Conservation (phyloP, 805 yeast genomes). For the Wickerhamiella azymoides region DNA sequence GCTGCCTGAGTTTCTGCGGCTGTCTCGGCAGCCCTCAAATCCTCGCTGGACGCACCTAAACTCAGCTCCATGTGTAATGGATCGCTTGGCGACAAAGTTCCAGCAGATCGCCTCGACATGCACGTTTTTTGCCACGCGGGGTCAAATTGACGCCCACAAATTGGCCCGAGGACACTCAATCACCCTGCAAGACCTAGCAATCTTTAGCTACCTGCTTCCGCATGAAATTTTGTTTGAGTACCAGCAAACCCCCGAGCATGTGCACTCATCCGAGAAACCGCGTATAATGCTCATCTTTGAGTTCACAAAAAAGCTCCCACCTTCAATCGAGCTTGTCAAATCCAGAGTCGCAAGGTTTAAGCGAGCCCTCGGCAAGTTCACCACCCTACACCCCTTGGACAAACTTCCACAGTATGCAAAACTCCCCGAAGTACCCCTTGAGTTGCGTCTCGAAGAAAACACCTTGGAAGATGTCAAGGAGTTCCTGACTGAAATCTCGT, state of each 20-base stretch:
- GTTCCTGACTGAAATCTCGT: conserved; percentile 31
- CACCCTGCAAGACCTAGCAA: conserved; percentile 43
- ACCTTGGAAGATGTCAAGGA: conserved; percentile 4
- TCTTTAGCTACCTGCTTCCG: conserved; percentile 49
- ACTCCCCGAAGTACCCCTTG: not conserved
- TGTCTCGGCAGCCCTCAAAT: not conserved
- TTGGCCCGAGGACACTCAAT: conserved; percentile 28
- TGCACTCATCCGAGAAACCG: conserved; percentile 24
- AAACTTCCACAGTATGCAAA: conserved; percentile 6
- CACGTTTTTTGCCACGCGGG: conserved; percentile 13
- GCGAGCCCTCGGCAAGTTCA: conserved; percentile 9
- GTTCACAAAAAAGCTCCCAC: conserved; percentile 46
- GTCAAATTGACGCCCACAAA: conserved; percentile 14
- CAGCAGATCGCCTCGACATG: conserved; percentile 1
- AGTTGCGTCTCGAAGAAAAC: not conserved
- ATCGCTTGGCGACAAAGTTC: conserved; percentile 1
- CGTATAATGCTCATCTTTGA: conserved; percentile 57
- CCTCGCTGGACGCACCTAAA: no score
- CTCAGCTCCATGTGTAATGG: conserved; percentile 20
- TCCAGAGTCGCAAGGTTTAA: conserved; percentile 13
- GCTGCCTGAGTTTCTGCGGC: conserved; percentile 32
- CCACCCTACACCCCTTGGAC: not conserved
- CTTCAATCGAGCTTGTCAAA: conserved; percentile 19
- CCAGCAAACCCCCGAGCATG: conserved; percentile 48
- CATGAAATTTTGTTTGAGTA: conserved; percentile 57